Percentiles rank a stretch among this genome's conserved stretches.
phyloP scores from a whole-genome alignment of 495 filamentous ascomycete genomes.

The Ascobolus immersus region DNA sequence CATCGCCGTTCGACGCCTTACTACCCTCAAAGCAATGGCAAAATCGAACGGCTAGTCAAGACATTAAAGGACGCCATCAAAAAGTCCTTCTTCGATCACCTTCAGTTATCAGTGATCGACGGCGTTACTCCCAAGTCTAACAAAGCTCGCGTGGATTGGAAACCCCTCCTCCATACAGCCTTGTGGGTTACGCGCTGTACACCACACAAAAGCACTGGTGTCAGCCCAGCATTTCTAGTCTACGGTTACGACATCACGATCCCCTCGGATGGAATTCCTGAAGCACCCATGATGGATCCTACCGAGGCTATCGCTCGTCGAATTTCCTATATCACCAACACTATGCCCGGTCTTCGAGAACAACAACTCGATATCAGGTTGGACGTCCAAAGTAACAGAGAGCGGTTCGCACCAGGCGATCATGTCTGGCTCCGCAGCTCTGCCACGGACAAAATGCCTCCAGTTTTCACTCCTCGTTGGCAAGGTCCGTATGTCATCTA shows the following conservation, averaged over 20 bases:
- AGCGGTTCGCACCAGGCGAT: background rate
- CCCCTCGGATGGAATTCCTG: background rate
- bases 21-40: background rate
- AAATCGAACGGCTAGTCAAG: background rate
- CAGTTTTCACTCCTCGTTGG: background rate
- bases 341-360: background rate
- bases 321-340: background rate
- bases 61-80: too few species aligned
- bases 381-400: background rate
- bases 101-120: too few species aligned
- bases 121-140: too few species aligned
- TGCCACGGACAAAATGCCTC: background rate
- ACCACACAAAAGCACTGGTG: background rate
- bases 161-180: background rate
- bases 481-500: background rate
- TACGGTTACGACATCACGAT: background rate
- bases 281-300: background rate
- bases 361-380: background rate
- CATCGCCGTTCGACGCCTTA: background rate
- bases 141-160: too few species aligned
- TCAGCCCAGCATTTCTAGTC: background rate
- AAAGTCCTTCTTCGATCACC: too few species aligned
- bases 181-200: background rate
- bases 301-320: background rate
- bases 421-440: background rate